phyloP scores from a whole-genome alignment of 129 eudicot species.

The Saussurea involucrata region DNA sequence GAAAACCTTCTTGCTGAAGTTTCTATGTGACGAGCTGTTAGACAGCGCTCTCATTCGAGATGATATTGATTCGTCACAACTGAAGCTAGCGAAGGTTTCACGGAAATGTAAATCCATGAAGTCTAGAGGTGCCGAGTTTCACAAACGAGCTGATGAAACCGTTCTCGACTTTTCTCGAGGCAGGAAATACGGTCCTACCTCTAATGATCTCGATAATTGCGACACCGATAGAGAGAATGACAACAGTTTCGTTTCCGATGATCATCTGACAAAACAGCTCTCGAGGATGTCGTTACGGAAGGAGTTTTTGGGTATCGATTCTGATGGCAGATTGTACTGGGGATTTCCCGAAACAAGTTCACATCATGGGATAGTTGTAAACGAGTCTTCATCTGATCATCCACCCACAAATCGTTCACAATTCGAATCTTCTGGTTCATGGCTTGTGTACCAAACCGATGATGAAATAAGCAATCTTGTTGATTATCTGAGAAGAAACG shows the following conservation, averaged over 20 bases:
- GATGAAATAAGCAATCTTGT: conserved; percentile 29
- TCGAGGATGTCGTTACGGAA: conserved; percentile 26
- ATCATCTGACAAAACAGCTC: conserved; percentile 6
- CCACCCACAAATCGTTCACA: background rate
- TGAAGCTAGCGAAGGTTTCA: background rate
- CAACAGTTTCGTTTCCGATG: background rate
- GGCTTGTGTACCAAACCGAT: conserved; percentile 36
- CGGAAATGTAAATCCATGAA: background rate
- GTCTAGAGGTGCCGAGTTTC: no score
- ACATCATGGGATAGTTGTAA: conserved; percentile 22
- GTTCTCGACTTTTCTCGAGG: no score
- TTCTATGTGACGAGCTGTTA: conserved; percentile 44
- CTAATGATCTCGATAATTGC: background rate
- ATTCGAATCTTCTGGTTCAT: background rate
- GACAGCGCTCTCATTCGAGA: conserved; percentile 28
- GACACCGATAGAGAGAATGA: background rate
- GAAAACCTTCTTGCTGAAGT: conserved; percentile 46
- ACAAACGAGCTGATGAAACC: no score
- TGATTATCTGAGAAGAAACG: conserved; percentile 14
- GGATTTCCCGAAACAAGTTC: conserved; percentile 30
- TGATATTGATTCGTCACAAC: conserved; percentile 20
- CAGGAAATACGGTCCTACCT: background rate
- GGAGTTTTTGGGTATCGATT: conserved; percentile 48
- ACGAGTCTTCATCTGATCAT: background rate
- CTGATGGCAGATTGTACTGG: conserved; percentile 52